Evolutionary conservation across 129 eudicot genomes (phyloP).

Genomic region (Escallonia herrerae): DNA sequence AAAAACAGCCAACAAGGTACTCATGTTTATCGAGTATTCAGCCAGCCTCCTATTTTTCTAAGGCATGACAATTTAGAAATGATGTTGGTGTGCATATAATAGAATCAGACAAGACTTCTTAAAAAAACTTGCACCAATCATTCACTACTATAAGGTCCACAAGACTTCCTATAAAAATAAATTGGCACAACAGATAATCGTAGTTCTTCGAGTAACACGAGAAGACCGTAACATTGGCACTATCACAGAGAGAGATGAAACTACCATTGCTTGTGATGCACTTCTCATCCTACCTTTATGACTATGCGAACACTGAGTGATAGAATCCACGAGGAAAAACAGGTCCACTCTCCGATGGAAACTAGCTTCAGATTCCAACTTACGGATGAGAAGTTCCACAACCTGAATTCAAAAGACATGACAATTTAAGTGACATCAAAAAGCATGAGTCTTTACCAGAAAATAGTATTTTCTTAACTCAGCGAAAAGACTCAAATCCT

Average conservation of each 20-base stretch:
- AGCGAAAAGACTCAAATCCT: constrained; percentile 3
- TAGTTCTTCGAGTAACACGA: too few species aligned
- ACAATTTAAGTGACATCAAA: too few species aligned
- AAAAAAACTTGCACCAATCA: not conserved
- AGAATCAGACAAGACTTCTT: too few species aligned
- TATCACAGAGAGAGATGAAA: too few species aligned
- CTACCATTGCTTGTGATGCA: too few species aligned
- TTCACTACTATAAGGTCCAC: not conserved
- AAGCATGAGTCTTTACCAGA: too few species aligned
- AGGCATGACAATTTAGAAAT: too few species aligned
- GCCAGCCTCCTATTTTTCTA: not conserved
- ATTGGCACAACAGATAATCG: too few species aligned
- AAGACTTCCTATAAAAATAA: not conserved
- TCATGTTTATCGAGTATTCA: not conserved
- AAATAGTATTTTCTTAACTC: too few species aligned
- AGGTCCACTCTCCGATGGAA: constrained; percentile 79
- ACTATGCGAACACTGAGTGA: constrained; percentile 86
- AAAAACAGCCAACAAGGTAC: constrained; percentile 8
- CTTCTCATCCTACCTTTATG: constrained; percentile 53
- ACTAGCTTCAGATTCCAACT: constrained; percentile 72
- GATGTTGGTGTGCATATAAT: too few species aligned
- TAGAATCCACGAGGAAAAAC: constrained; percentile 85
- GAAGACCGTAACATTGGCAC: too few species aligned
- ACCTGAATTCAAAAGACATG: constrained; percentile 35
- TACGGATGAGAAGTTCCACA: constrained; percentile 76